Evolutionary conservation across 495 filamentous ascomycete species (phyloP).

Genomic region (Pseudevernia furfuracea): DNA sequence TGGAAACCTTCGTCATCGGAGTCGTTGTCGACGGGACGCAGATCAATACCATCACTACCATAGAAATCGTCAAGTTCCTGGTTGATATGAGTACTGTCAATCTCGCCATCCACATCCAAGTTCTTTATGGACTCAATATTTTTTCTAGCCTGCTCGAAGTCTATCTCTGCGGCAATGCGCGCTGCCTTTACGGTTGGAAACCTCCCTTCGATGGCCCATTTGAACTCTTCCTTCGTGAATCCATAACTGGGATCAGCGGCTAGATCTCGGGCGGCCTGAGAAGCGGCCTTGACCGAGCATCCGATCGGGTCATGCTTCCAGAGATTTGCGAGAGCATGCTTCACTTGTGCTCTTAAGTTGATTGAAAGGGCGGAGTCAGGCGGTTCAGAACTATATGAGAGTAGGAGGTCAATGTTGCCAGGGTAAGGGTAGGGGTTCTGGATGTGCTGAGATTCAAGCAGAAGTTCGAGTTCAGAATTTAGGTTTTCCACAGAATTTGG

Average conservation of each 20-base stretch:
- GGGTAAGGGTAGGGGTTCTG: background rate
- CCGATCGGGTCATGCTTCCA: slow-evolving; percentile 2
- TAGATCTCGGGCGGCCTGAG: background rate
- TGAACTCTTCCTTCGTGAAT: background rate
- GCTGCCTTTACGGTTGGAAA: background rate
- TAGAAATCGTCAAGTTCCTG: slow-evolving; percentile 1
- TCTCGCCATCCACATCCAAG: background rate
- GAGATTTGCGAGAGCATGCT: background rate
- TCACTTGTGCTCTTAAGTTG: background rate
- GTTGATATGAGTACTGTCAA: background rate
- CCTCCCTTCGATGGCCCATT: background rate
- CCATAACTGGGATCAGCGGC: background rate
- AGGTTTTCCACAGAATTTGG: background rate
- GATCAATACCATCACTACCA: background rate
- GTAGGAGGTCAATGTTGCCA: background rate
- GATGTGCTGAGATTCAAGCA: background rate
- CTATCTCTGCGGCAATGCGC: background rate
- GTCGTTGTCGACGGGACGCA: background rate
- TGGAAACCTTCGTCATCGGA: background rate
- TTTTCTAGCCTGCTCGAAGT: background rate
- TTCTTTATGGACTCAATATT: background rate
- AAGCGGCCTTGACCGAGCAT: background rate
- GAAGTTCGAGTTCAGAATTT: background rate
- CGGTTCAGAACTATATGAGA: background rate
- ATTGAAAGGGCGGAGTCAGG: background rate